Evolutionary conservation across 177 flowering plant species (phyloP).

Genomic region (Vitis hybrid): DNA sequence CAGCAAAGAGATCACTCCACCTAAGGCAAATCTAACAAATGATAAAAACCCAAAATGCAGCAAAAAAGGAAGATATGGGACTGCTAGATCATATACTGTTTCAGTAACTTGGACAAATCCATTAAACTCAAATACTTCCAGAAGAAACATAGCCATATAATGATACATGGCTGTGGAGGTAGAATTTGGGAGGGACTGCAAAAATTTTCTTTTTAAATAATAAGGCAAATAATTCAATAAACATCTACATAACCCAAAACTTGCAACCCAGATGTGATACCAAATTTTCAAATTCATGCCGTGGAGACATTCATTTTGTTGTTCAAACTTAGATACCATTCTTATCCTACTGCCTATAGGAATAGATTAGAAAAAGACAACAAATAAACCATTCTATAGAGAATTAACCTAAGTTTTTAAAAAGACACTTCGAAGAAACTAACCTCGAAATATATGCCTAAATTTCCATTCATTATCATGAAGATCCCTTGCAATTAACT

Average conservation of each 20-base stretch:
- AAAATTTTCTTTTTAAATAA: background rate
- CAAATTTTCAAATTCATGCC: background rate
- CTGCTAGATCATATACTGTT: too few species aligned
- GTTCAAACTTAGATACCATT: too few species aligned
- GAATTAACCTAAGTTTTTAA: too few species aligned
- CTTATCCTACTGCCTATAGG: too few species aligned
- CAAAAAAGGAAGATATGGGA: too few species aligned
- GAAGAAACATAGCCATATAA: background rate
- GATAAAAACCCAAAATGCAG: too few species aligned
- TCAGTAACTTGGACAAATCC: too few species aligned
- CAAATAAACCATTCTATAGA: too few species aligned
- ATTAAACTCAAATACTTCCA: background rate
- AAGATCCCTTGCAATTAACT: slow-evolving; percentile 91
- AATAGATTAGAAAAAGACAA: too few species aligned
- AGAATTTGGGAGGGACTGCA: background rate
- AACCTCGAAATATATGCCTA: slow-evolving; percentile 92
- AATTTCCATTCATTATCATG: slow-evolving; percentile 97
- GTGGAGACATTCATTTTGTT: background rate
- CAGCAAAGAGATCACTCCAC: too few species aligned
- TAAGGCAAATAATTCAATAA: background rate
- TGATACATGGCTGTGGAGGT: background rate
- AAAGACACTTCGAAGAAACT: slow-evolving; percentile 13
- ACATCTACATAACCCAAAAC: background rate
- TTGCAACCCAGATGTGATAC: background rate
- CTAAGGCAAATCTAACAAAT: too few species aligned